These are phyloP conservation scores for Macrophomina pseudophaseolina DNA, from an alignment of 2,329 filamentous ascomycete species.

Conservation along the genomic window DNA sequence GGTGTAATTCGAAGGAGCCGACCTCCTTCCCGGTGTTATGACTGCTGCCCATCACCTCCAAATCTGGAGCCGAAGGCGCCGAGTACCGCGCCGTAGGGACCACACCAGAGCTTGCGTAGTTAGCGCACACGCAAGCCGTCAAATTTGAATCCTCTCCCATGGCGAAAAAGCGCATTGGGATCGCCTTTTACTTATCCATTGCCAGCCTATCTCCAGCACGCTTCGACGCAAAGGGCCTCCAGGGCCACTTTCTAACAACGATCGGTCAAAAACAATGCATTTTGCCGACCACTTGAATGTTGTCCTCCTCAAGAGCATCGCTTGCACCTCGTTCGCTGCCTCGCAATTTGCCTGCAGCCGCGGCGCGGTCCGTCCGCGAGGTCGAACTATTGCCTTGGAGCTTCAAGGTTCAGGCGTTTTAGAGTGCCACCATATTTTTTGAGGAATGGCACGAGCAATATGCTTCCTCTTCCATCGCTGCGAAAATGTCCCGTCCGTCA, in stretches of 20 bases:
- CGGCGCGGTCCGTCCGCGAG: constrained; percentile 9
- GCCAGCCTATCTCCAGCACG: not conserved
- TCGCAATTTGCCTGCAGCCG: not conserved
- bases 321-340: constrained; percentile 9
- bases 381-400: constrained; percentile 6
- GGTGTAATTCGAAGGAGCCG: not conserved
- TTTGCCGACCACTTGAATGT: not conserved
- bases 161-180: not conserved
- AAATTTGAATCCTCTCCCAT: not conserved
- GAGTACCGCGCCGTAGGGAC: constrained; percentile 19
- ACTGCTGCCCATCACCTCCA: not conserved
- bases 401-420: not conserved
- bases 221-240: not conserved
- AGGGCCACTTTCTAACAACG: not conserved
- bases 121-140: not conserved
- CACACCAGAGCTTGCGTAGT: not conserved
- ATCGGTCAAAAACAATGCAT: not conserved
- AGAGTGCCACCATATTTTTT: not conserved
- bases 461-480: not conserved
- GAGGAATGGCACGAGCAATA: not conserved
- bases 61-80: constrained; percentile 8
- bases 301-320: not conserved
- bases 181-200: not conserved
- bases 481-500: not conserved
- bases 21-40: not conserved